phyloP scores from a whole-genome alignment of 2,329 filamentous ascomycete genomes.

The Cytospora paraplurivora region DNA sequence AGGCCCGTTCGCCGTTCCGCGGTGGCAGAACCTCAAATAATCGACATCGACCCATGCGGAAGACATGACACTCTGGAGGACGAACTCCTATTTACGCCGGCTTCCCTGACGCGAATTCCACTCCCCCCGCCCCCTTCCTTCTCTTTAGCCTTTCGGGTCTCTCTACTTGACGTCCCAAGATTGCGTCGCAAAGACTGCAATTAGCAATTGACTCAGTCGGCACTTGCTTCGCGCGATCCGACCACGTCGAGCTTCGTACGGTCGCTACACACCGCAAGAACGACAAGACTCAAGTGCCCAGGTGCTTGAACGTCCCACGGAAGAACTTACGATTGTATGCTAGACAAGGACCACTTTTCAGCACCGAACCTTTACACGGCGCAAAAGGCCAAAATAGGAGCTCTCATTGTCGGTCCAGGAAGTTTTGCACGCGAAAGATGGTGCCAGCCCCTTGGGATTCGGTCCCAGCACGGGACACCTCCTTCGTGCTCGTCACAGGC shows the following conservation, averaged over 20 bases:
- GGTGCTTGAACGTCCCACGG: too few species aligned
- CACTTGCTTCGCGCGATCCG: neutral
- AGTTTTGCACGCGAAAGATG: conserved; percentile 29
- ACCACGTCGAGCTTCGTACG: neutral
- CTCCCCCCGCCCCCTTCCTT: neutral
- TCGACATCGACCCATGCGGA: neutral
- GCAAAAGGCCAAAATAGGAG: too few species aligned
- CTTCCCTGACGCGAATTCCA: neutral
- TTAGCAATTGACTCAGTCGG: neutral
- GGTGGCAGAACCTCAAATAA: neutral
- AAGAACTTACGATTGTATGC: too few species aligned
- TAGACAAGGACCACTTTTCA: neutral
- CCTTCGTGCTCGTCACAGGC: conserved; percentile 76
- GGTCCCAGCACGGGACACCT: conserved; percentile 45
- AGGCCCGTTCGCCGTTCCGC: neutral
- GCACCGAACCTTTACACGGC: neutral
- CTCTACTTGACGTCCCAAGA: neutral
- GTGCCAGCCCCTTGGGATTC: conserved; percentile 41
- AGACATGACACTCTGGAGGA: neutral
- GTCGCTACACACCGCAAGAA: neutral
- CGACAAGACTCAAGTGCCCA: neutral
- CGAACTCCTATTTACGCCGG: neutral
- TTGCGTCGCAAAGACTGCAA: neutral
- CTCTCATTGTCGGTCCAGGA: neutral
- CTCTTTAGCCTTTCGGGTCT: neutral